A percentile compares a stretch with the other conserved stretches of the same genome.
Conservation (phyloP, 2,329 filamentous ascomycete species). For the Teratosphaeria zuluensis region DNA sequence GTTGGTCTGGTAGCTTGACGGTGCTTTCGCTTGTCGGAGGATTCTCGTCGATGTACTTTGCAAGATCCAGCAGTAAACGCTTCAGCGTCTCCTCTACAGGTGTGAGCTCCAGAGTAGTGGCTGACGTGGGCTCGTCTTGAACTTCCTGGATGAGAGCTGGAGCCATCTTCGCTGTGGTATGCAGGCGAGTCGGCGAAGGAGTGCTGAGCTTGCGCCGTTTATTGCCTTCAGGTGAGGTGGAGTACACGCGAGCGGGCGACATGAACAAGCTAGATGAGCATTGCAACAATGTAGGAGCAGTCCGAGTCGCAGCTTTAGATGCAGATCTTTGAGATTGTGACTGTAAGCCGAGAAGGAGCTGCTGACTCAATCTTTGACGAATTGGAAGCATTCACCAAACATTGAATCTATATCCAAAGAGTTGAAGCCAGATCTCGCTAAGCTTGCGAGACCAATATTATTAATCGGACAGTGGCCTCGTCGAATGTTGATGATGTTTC, state of each 20-base stretch:
- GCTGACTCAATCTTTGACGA: constrained; percentile 1
- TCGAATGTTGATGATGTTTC: neutral
- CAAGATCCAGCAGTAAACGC: constrained; percentile 73
- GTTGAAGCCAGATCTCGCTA: neutral
- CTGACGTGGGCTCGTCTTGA: constrained; percentile 12
- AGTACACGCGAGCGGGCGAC: constrained; percentile 20
- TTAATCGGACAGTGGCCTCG: too few relatives aligned
- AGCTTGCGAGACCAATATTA: too few relatives aligned
- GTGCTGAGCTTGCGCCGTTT: constrained; percentile 21
- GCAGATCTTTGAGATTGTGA: neutral
- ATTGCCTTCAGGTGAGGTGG: constrained; percentile 17
- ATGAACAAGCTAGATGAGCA: constrained; percentile 12
- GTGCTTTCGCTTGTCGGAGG: constrained; percentile 19
- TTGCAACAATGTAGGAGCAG: constrained; percentile 10
- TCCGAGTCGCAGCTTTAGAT: neutral
- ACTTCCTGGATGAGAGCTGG: constrained; percentile 24
- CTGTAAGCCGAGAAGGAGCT: constrained; percentile 1
- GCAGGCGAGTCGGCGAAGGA: neutral
- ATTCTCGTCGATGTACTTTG: constrained; percentile 51
- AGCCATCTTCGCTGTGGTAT: constrained; percentile 15
- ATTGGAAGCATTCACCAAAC: constrained; percentile 1
- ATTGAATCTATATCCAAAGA: neutral
- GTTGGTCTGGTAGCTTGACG: constrained; percentile 32
- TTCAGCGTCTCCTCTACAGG: constrained; percentile 63
- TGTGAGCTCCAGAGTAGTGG: constrained; percentile 47